These are phyloP conservation scores for Biscogniauxia sp. DNA, from an alignment of 2,329 filamentous ascomycete genomes.

Conservation along the genomic window DNA sequence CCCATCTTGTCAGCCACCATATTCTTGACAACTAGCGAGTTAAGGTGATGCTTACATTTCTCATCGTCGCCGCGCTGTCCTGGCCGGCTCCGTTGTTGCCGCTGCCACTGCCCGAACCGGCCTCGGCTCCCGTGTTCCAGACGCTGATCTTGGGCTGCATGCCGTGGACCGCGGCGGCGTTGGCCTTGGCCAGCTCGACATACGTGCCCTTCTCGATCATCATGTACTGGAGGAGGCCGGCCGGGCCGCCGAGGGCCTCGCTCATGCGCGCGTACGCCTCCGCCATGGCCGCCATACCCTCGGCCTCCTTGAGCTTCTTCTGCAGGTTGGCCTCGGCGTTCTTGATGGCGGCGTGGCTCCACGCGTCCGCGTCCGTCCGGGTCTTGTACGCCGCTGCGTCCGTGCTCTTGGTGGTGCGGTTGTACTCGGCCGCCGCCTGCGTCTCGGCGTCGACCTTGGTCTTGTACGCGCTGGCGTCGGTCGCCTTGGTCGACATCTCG, in stretches of 20 bases:
- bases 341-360: constrained; percentile 39
- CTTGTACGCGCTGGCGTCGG: constrained; percentile 53
- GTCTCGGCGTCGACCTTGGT: constrained; percentile 43
- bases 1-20: not conserved
- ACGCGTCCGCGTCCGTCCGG: constrained; percentile 43
- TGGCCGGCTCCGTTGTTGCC: constrained; percentile 43
- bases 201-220: constrained; percentile 85
- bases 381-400: constrained; percentile 49
- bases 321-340: constrained; percentile 55
- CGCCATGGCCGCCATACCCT: constrained; percentile 74
- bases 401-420: constrained; percentile 46
- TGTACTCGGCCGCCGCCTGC: constrained; percentile 47
- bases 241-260: constrained; percentile 72
- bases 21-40: not conserved
- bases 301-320: constrained; percentile 68
- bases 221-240: constrained; percentile 76
- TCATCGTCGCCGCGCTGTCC: constrained; percentile 62
- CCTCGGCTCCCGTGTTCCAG: constrained; percentile 73
- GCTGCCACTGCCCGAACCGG: constrained; percentile 34
- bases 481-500: constrained; percentile 50
- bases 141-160: constrained; percentile 86
- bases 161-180: constrained; percentile 71
- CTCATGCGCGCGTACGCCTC: constrained; percentile 74
- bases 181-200: constrained; percentile 73
- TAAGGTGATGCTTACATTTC: constrained; percentile 49